Evolutionary conservation across 306 rosid genomes (phyloP), one percentile per base, ranked within the genome.

Genomic region (Quercus cerris): DNA sequence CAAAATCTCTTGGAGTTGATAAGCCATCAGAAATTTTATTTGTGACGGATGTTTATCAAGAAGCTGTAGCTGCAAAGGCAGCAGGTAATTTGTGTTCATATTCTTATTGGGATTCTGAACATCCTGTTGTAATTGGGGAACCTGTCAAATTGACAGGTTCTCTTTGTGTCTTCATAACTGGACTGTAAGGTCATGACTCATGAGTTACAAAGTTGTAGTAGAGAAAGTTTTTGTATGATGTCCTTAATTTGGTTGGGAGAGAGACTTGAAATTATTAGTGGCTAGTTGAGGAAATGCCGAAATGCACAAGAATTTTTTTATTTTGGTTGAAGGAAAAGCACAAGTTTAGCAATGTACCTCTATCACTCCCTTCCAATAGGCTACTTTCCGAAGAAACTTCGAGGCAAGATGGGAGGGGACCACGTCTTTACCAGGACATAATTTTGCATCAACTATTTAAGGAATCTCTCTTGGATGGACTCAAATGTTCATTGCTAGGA

Each of bases 51-150:
- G 91, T 93, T 69, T 76, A 63, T 83, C 96, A 93, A 86, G 99
- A 95, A 88, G 97, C 96, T 81, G 83, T 87, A 54, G 99, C 99
- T 73, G 99, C 98, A 69, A 93, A 85, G 90, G 94, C 82, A 28
- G 99, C 99, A 93, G 97, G 99, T 94, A 84, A 70, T 62, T 44
- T 12, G 41, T 56, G 46, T 8, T 41, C 46, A 41, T 22, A n/a
- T n/a, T 18, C 63, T 57, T 57, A 9, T 57, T 57, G 22, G 23
- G 63, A 41, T 41, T 57, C 27, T 20, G 22, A n/a, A 57, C 63
- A 18, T n/a, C 25, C 63, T 57, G 63, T 20, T 57, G 63, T 12
- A 20, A n/a, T 20, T n/a, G 25, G 22, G 11, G 20, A 57, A 57
- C 63, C 63, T 57, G 11, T 57, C 63, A n/a, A 57, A 57, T 57